Percentiles rank a stretch among this genome's conserved stretches.
Conservation (phyloP, 2,329 filamentous ascomycete genomes). For the Aspergillus sp. region DNA sequence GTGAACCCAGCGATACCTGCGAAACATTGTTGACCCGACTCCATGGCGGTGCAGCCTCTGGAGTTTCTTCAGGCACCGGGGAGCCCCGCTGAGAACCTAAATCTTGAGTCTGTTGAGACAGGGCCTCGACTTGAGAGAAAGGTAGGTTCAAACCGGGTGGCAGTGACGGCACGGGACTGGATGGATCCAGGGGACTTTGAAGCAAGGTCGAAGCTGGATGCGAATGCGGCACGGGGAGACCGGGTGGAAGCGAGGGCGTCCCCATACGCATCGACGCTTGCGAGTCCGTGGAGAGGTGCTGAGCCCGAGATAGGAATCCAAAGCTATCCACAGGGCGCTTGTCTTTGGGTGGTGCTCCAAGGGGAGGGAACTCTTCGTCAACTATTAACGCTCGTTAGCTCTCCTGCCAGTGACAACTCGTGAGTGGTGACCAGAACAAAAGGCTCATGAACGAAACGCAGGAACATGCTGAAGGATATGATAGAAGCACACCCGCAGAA, state of each 20-base stretch:
- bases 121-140: conserved; percentile 21
- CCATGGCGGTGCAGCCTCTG: conserved; percentile 13
- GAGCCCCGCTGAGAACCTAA: conserved; percentile 19
- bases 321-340: conserved; percentile 26
- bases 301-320: conserved; percentile 29
- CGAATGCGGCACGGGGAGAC: conserved; percentile 34
- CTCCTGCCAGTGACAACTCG: conserved; percentile 2
- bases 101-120: conserved; percentile 19
- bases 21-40: conserved; percentile 23
- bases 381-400: conserved; percentile 29
- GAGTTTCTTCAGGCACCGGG: conserved; percentile 17
- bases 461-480: not conserved
- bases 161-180: conserved; percentile 23
- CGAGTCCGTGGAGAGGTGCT: conserved; percentile 22
- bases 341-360: conserved; percentile 33
- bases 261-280: conserved; percentile 24
- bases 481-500: not conserved
- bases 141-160: conserved; percentile 21
- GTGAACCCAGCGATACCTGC: conserved; percentile 36
- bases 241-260: conserved; percentile 35
- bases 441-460: not conserved
- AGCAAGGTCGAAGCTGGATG: conserved; percentile 30
- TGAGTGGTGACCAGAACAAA: conserved; percentile 6
- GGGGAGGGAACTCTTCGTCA: conserved; percentile 41
- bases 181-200: conserved; percentile 22